These are phyloP conservation scores for Nakaseomyces glabratus DNA, from an alignment of 1,139 yeast species.

Conservation along the genomic window DNA sequence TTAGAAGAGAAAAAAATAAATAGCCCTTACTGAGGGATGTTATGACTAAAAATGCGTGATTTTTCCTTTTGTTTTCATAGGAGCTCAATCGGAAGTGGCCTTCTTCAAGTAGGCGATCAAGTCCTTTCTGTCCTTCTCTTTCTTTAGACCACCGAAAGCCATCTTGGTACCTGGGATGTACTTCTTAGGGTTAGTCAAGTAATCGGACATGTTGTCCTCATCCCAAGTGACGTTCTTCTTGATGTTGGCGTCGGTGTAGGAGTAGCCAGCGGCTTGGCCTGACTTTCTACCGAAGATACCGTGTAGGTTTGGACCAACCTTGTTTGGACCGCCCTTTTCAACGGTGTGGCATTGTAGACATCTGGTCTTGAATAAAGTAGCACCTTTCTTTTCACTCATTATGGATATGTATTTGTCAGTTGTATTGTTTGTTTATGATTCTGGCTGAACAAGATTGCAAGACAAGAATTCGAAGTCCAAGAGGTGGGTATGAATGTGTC, in stretches of 20 bases:
- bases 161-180: slow-evolving; percentile 99
- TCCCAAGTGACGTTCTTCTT: slow-evolving; percentile 86
- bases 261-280: slow-evolving; percentile 87
- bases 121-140: slow-evolving; percentile 98
- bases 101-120: slow-evolving; percentile 78
- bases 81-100: slow-evolving; percentile 56
- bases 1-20: no score
- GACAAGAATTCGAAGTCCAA: neutral
- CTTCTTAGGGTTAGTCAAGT: slow-evolving; percentile 99
- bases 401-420: slow-evolving; percentile 6
- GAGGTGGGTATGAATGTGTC: no score
- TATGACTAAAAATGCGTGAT: neutral
- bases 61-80: neutral
- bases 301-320: slow-evolving; percentile 97
- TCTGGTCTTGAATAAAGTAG: slow-evolving; percentile 96
- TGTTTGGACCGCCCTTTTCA: slow-evolving; percentile 93
- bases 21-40: no score
- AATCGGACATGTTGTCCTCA: slow-evolving; percentile 84
- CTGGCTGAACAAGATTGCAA: neutral
- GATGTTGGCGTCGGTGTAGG: slow-evolving; percentile 97
- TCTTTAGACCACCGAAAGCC: slow-evolving; percentile 99
- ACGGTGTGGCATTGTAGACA: slow-evolving; percentile 98
- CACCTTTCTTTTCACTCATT: slow-evolving; percentile 86
- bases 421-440: slow-evolving; percentile 26
- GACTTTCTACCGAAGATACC: slow-evolving; percentile 90